Base-by-base conservation (phyloP, 495 filamentous ascomycete genomes). In the Penicillium samsonianum region DNA sequence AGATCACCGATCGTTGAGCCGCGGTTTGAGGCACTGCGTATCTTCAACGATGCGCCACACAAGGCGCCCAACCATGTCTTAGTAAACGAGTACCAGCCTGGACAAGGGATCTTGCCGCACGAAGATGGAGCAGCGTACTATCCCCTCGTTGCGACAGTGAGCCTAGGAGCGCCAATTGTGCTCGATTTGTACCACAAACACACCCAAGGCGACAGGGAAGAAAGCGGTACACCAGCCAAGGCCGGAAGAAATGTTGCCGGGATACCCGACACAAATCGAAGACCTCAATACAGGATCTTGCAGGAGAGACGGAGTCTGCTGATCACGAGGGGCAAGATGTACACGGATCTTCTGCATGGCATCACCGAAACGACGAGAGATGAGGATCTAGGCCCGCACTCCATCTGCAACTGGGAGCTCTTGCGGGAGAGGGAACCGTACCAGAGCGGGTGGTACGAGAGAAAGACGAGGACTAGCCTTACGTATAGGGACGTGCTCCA, bases 81-180 rank as follows among this genome's bases (percentile, higher is more conserved):
- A 17, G 82, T 98, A 40, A 98, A 98, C 65, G 92, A 97, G 72
- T 98, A 98, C 71, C 73, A 71, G 1, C 85, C 90, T 0, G 90
- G 90, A 1, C 88, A 96, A 61, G 94, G 94, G 7, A 98, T 98
- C 58, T 93, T 97, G 89, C 85, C 92, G 51, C 94, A 98, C 67
- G 92, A 98, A 73, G 94, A 98, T 65, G 94, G 94, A 1, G 69
- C 80, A 2, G 91, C 93, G 1, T 98, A 98, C 67, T 78, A 88
- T 61, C 88, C 89, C 2, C 82, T 95, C 26, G 93, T 97, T 4
- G 92, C 90, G 41, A 98, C 94, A 4, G 87, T 98, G 47, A 93
- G 89, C 70, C 75, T 98, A 19, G 90, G 91, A 0, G 84, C 84
- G 0, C 80, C 82, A 19, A 80, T 93, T 12, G 90, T 93, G 47